A percentile compares a stretch with the other conserved stretches of the same genome.
phyloP scores from a whole-genome alignment of 2,329 filamentous ascomycete genomes.

The Colletotrichum caudatum region DNA sequence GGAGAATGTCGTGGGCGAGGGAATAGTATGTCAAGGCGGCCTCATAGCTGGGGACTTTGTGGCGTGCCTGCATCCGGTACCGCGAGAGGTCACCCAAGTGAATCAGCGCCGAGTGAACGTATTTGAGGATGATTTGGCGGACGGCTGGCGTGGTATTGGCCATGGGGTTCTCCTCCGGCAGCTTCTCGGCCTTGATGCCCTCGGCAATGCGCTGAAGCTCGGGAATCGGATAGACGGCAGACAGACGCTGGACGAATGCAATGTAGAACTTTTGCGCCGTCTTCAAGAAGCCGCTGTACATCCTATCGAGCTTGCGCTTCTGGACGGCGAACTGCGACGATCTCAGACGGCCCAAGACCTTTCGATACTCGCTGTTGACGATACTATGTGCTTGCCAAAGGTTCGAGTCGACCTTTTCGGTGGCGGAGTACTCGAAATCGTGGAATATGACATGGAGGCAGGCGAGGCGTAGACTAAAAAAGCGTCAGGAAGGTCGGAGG shows the following conservation, averaged over 20 bases:
- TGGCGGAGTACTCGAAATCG: slow-evolving; percentile 75
- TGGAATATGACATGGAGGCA: slow-evolving; percentile 80
- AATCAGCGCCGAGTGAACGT: slow-evolving; percentile 86
- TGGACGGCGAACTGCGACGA: slow-evolving; percentile 67
- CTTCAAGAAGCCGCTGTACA: slow-evolving; percentile 88
- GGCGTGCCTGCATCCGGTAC: slow-evolving; percentile 81
- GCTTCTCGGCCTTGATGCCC: slow-evolving; percentile 57
- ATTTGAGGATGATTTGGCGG: slow-evolving; percentile 72
- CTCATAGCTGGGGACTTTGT: slow-evolving; percentile 80
- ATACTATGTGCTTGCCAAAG: slow-evolving; percentile 85
- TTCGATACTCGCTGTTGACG: slow-evolving; percentile 84
- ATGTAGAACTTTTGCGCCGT: slow-evolving; percentile 90
- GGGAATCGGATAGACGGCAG: slow-evolving; percentile 67
- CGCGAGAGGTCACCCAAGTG: slow-evolving; percentile 90
- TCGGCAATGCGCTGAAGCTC: slow-evolving; percentile 60
- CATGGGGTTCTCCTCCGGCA: slow-evolving; percentile 58
- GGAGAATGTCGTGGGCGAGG: slow-evolving; percentile 82
- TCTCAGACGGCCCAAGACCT: slow-evolving; percentile 69
- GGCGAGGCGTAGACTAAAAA: slow-evolving; percentile 72
- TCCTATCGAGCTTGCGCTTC: slow-evolving; percentile 82
- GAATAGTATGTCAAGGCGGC: slow-evolving; percentile 86
- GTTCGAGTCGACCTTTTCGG: slow-evolving; percentile 73
- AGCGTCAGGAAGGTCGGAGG: slow-evolving; percentile 35
- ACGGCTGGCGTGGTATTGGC: slow-evolving; percentile 62
- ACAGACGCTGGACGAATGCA: slow-evolving; percentile 83